Base-by-base conservation (phyloP, 164 flowering plant genomes). In the Magnolia kwangsiensis region DNA sequence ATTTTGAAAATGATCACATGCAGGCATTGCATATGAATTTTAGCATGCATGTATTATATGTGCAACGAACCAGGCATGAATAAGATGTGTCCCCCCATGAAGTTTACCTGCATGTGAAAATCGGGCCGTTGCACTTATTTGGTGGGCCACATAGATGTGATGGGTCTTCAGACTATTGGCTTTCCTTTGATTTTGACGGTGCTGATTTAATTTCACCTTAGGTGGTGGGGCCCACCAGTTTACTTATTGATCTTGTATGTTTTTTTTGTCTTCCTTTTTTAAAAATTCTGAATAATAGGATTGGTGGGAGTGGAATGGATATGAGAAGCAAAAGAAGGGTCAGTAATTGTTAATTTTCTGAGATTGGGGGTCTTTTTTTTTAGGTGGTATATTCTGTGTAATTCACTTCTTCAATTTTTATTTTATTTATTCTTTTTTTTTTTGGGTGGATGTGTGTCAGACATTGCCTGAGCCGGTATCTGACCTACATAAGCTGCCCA, bases 291-390 rank as follows among this genome's bases (percentile, higher is more conserved):
- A 13, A 10, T 2, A 31, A 72, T 80, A 88, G 91, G 91, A 90
- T 88, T 72, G 94, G 94, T 72, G 92, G 92, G 64, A 89, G 89
- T 58, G 90, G 91, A 1, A 72, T 87, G 88, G 94, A 90, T 67
- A 11, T 90, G 63, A 84, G 94, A 67, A 90, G 94, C 88, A 90
- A 90, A 87, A 92, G 83, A 18, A 89, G 91, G 80, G 85, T 83
- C 23, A n/a, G 80, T 75, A 77, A 82, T 78, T 27, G 24, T 2
- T 16, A 24, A 58, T 59, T 72, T 14, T 8, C 2, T 58, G 24
- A 2, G 16, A 3, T n/a, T n/a, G n/a, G n/a, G n/a, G n/a, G n/a
- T 51, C 0, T 37, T 37, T 37, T 18, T 64, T 77, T 14, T 8
- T 27, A 14, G 24, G 18, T 70, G 51, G 45, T 63, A 31, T 9